Evolutionary conservation across 2,329 filamentous ascomycete species (phyloP).

Genomic region (Sclerotiophoma versabilis): DNA sequence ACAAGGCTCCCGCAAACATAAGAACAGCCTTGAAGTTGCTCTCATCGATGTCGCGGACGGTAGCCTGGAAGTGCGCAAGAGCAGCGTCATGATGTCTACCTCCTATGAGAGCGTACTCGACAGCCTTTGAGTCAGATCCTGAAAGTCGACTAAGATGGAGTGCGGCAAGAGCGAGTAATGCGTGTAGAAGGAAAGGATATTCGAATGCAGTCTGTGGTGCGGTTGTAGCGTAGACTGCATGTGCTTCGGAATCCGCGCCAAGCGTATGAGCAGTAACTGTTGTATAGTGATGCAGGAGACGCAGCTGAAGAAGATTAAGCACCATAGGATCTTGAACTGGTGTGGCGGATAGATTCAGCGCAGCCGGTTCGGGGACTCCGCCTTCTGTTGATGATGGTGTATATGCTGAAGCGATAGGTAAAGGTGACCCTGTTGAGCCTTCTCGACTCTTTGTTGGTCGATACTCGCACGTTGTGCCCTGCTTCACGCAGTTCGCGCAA

Average conservation of each 20-base stretch:
- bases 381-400: slow-evolving; percentile 27
- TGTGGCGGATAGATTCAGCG: background rate
- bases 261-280: slow-evolving; percentile 38
- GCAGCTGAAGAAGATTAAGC: slow-evolving; percentile 34
- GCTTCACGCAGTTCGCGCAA: slow-evolving; percentile 44
- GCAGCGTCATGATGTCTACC: slow-evolving; percentile 32
- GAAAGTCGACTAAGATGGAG: slow-evolving; percentile 53
- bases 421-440: slow-evolving; percentile 24
- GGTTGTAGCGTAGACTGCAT: slow-evolving; percentile 27
- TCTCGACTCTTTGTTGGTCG: slow-evolving; percentile 23
- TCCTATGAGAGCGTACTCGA: slow-evolving; percentile 28
- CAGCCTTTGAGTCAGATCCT: slow-evolving; percentile 1
- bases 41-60: slow-evolving; percentile 43
- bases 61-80: slow-evolving; percentile 27
- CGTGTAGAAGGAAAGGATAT: slow-evolving; percentile 55
- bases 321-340: slow-evolving; percentile 3
- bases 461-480: slow-evolving; percentile 40
- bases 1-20: slow-evolving; percentile 26
- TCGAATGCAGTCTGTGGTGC: slow-evolving; percentile 49
- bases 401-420: slow-evolving; percentile 11
- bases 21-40: slow-evolving; percentile 51
- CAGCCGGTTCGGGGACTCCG: slow-evolving; percentile 7
- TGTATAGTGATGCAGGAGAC: slow-evolving; percentile 43
- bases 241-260: slow-evolving; percentile 22
- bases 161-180: slow-evolving; percentile 53